Percentiles rank a stretch among this genome's conserved stretches.
phyloP scores from a whole-genome alignment of 2,329 filamentous ascomycete genomes.

The Cadophora sp. region DNA sequence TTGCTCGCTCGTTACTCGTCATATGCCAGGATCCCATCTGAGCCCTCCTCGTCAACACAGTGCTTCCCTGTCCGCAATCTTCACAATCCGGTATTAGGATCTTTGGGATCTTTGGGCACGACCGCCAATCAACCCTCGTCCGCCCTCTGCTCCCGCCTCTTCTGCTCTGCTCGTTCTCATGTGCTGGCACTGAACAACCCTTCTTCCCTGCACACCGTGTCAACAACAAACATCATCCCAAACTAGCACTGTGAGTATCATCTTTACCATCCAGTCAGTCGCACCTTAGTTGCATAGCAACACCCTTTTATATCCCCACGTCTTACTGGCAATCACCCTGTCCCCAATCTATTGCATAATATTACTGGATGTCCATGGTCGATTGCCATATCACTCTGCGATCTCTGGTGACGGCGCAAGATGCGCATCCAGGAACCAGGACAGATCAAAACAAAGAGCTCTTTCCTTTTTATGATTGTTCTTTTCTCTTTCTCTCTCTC shows the following conservation, averaged over 20 bases:
- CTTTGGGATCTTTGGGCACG: slow-evolving; percentile 14
- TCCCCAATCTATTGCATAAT: slow-evolving; percentile 26
- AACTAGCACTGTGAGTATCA: slow-evolving; percentile 28
- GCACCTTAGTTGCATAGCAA: slow-evolving; percentile 23
- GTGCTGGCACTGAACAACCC: slow-evolving; percentile 30
- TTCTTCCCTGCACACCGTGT: slow-evolving; percentile 28
- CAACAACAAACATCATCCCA: slow-evolving; percentile 26
- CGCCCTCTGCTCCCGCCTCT: background rate
- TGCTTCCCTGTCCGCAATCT: slow-evolving; percentile 17
- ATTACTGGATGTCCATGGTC: slow-evolving; percentile 19
- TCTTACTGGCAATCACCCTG: slow-evolving; percentile 33
- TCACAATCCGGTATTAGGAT: slow-evolving; percentile 1
- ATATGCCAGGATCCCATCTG: slow-evolving; percentile 10
- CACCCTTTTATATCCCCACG: slow-evolving; percentile 25
- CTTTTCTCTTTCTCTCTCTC: slow-evolving; percentile 1
- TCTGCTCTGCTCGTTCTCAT: slow-evolving; percentile 24
- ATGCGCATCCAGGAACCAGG: slow-evolving; percentile 3
- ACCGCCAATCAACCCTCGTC: background rate
- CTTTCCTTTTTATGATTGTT: slow-evolving; percentile 19
- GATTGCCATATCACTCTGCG: slow-evolving; percentile 28
- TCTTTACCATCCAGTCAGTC: slow-evolving; percentile 25
- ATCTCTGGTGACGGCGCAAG: slow-evolving; percentile 18
- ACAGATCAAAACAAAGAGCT: slow-evolving; percentile 20
- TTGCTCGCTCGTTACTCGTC: slow-evolving; percentile 10
- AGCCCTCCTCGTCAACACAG: slow-evolving; percentile 5